Percentiles rank a stretch among this genome's conserved stretches.
These are phyloP conservation scores for Phialophora expanda DNA, from an alignment of 2,329 filamentous ascomycete genomes.

Conservation along the genomic window DNA sequence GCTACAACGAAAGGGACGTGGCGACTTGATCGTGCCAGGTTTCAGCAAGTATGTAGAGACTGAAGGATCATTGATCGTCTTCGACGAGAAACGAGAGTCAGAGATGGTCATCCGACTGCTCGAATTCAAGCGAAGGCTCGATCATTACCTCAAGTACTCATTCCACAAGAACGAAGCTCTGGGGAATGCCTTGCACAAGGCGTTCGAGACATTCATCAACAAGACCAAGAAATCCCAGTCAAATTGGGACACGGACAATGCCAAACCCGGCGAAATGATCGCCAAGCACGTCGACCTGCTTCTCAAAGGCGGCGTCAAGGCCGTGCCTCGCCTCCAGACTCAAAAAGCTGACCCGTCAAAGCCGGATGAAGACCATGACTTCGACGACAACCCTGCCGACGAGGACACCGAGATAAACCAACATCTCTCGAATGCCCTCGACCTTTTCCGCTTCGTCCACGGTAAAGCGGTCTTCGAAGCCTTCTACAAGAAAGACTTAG, in stretches of 20 bases:
- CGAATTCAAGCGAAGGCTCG: slow-evolving; percentile 77
- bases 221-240: slow-evolving; percentile 73
- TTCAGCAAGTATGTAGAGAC: slow-evolving; percentile 80
- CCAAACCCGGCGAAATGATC: slow-evolving; percentile 97
- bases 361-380: slow-evolving; percentile 66
- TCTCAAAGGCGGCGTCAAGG: slow-evolving; percentile 84
- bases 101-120: slow-evolving; percentile 87
- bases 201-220: slow-evolving; percentile 92
- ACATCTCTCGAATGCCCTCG: slow-evolving; percentile 88
- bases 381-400: slow-evolving; percentile 51
- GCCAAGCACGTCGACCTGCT: slow-evolving; percentile 94
- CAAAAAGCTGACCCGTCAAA: slow-evolving; percentile 57
- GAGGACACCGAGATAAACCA: slow-evolving; percentile 91
- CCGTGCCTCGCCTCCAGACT: slow-evolving; percentile 72
- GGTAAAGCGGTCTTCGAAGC: slow-evolving; percentile 98
- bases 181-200: slow-evolving; percentile 77
- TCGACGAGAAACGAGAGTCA: slow-evolving; percentile 76
- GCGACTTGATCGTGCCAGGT: slow-evolving; percentile 69
- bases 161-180: slow-evolving; percentile 80
- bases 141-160: slow-evolving; percentile 74
- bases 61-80: slow-evolving; percentile 75
- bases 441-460: slow-evolving; percentile 95
- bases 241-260: slow-evolving; percentile 80
- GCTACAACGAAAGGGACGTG: slow-evolving; percentile 72
- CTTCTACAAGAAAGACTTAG: slow-evolving; percentile 98